These are phyloP conservation scores for Elongisporangium undulatum DNA, from an alignment of 352 stramenopile genomes.

Conservation along the genomic window DNA sequence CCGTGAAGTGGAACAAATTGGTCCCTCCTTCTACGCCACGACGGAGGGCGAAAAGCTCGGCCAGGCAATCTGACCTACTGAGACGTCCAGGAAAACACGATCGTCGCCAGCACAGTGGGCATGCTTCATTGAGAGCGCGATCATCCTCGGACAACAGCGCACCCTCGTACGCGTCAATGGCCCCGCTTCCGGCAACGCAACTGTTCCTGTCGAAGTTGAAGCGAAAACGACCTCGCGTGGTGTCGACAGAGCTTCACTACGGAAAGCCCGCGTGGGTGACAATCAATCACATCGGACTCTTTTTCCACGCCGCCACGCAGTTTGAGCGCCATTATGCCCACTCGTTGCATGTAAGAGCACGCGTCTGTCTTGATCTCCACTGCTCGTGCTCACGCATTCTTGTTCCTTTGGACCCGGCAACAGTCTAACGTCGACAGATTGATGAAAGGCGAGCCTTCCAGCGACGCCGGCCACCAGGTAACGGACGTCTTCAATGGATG, in stretches of 20 bases:
- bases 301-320: conserved; percentile 40
- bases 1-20: not conserved
- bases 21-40: not conserved
- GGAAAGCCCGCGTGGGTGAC: conserved; percentile 49
- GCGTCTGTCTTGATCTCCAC: not conserved
- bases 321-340: conserved; percentile 53
- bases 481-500: conserved; percentile 16
- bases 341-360: conserved; percentile 42
- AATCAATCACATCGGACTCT: conserved; percentile 48
- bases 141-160: conserved; percentile 1
- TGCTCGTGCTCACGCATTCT: conserved; percentile 5
- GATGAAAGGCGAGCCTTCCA: conserved; percentile 26
- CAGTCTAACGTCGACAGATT: conserved; percentile 39
- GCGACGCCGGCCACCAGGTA: conserved; percentile 9
- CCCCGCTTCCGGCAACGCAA: conserved; percentile 48
- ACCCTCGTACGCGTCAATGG: conserved; percentile 7
- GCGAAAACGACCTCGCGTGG: conserved; percentile 38
- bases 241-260: conserved; percentile 36
- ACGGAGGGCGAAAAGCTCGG: not conserved
- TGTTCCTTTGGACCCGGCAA: not conserved
- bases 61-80: not conserved
- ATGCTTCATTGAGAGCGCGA: not conserved
- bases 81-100: not conserved
- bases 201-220: conserved; percentile 57
- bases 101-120: not conserved